Conservation (phyloP, 208 protist species). For the Leishmania tropica region DNA sequence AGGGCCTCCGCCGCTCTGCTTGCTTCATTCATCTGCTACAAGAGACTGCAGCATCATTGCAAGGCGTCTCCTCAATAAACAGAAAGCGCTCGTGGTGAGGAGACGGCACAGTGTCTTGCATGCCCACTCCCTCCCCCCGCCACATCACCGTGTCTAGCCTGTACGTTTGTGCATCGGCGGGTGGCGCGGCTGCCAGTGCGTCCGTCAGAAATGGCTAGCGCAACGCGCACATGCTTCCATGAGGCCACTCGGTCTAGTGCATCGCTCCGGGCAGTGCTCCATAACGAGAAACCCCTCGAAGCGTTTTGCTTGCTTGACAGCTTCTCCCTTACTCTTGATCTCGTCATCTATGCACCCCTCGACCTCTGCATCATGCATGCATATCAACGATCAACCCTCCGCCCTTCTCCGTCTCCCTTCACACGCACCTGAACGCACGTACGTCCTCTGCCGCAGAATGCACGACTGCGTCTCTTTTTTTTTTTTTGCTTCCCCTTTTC, state of each 20-base stretch:
- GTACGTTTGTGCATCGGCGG: not conserved
- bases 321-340: not conserved
- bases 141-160: not conserved
- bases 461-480: not conserved
- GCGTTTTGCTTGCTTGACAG: not conserved
- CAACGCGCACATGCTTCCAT: not conserved
- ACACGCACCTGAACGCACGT: not conserved
- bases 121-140: not conserved
- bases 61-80: not conserved
- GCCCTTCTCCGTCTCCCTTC: not conserved
- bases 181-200: not conserved
- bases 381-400: not conserved
- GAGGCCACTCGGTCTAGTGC: not conserved
- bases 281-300: not conserved
- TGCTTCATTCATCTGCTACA: conserved; percentile 1
- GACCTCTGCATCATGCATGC: not conserved
- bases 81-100: not conserved
- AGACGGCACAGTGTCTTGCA: not conserved
- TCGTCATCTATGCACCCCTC: not conserved
- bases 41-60: not conserved
- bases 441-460: not conserved
- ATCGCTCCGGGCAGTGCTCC: not conserved
- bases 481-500: not conserved
- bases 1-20: not conserved
- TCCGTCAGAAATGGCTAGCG: not conserved